phyloP scores from a whole-genome alignment of 352 stramenopile genomes.

The Phytopythium boreale region DNA sequence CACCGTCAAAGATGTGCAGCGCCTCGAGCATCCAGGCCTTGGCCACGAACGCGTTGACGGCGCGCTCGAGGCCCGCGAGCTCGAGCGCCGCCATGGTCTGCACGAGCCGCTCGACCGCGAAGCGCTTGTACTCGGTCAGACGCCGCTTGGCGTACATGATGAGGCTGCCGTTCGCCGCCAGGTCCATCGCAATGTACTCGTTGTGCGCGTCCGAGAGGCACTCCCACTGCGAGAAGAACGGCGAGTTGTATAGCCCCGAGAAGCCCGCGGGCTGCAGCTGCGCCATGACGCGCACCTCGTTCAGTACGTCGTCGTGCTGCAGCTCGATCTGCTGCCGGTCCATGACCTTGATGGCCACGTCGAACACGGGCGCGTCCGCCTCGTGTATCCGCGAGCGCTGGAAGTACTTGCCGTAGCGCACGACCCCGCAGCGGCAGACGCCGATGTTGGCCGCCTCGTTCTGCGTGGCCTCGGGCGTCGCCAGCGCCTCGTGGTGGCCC shows the following conservation, averaged over 20 bases:
- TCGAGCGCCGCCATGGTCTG: constrained; percentile 43
- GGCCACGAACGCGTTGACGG: constrained; percentile 58
- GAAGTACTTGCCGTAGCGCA: constrained; percentile 75
- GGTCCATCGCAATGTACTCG: constrained; percentile 83
- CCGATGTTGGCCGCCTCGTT: constrained; percentile 52
- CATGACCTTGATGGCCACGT: constrained; percentile 79
- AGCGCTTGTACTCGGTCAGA: constrained; percentile 68
- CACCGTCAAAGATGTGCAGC: constrained; percentile 57
- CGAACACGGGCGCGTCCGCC: constrained; percentile 23
- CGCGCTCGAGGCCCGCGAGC: constrained; percentile 37
- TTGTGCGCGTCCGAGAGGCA: constrained; percentile 59
- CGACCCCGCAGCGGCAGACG: constrained; percentile 71
- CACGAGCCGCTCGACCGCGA: constrained; percentile 53
- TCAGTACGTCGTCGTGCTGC: constrained; percentile 73
- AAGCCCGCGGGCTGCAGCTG: constrained; percentile 69
- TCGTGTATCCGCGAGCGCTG: constrained; percentile 29
- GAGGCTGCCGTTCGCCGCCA: constrained; percentile 60
- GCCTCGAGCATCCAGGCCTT: constrained; percentile 70
- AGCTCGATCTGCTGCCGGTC: constrained; percentile 60
- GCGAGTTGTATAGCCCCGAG: constrained; percentile 46
- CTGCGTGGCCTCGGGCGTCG: constrained; percentile 34
- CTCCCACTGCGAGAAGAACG: constrained; percentile 73
- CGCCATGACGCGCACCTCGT: constrained; percentile 80
- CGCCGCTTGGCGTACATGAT: constrained; percentile 63
- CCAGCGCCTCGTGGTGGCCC: constrained; percentile 30